phyloP scores from a whole-genome alignment of 2,329 filamentous ascomycete species.

The Fusarium bulbicola region DNA sequence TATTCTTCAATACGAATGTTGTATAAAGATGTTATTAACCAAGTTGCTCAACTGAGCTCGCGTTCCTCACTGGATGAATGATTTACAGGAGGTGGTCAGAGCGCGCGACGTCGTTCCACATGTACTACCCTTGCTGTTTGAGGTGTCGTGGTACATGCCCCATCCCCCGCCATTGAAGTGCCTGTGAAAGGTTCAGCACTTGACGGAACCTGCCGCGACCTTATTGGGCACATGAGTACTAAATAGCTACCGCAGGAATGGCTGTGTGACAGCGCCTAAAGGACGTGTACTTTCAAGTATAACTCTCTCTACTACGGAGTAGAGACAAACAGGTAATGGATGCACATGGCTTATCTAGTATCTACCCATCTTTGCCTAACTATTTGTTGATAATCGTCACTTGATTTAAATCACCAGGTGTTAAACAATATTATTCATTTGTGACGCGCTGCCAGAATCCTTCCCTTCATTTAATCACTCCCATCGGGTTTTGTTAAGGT shows the following conservation, averaged over 20 bases:
- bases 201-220: slow-evolving; percentile 32
- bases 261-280: slow-evolving; percentile 1
- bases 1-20: neutral
- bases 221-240: slow-evolving; percentile 27
- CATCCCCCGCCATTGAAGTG: slow-evolving; percentile 24
- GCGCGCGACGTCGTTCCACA: slow-evolving; percentile 16
- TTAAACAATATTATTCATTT: neutral
- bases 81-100: slow-evolving; percentile 23
- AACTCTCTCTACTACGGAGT: neutral
- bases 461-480: neutral
- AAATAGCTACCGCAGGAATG: neutral
- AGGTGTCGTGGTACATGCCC: slow-evolving; percentile 30
- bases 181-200: neutral
- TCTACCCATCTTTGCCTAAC: neutral
- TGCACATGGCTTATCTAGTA: neutral
- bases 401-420: neutral
- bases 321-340: neutral
- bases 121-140: slow-evolving; percentile 26
- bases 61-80: slow-evolving; percentile 9
- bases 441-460: neutral
- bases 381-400: slow-evolving; percentile 4
- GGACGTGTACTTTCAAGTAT: neutral
- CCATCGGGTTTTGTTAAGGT: neutral
- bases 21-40: slow-evolving; percentile 11
- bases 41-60: slow-evolving; percentile 24